Percentiles rank a stretch among this genome's conserved stretches.
phyloP scores from a whole-genome alignment of 108 stramenopile genomes.

The Schizochytrium sp. region DNA sequence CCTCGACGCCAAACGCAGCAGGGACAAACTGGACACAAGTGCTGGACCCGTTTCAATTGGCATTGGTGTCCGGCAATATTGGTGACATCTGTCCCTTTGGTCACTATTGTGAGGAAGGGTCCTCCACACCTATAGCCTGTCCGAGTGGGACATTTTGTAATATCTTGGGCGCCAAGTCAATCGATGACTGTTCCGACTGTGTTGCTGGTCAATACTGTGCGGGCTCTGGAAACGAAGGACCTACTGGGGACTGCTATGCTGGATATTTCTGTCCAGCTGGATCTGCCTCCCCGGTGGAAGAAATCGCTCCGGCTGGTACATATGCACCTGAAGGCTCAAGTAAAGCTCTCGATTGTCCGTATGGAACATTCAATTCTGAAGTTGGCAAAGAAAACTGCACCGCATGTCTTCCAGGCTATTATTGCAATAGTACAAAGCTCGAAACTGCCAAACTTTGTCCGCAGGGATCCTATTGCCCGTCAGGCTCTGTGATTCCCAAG shows the following conservation, averaged over 20 bases:
- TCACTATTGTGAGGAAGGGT: conserved; percentile 71
- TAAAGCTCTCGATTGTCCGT: background rate
- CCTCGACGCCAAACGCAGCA: conserved; percentile 68
- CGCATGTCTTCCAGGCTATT: conserved; percentile 55
- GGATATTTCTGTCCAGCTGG: conserved; percentile 78
- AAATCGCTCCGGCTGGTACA: background rate
- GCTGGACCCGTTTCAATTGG: background rate
- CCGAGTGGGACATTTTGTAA: conserved; percentile 41
- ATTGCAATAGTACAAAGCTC: conserved; percentile 21
- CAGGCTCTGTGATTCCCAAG: background rate
- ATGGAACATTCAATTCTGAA: conserved; percentile 9
- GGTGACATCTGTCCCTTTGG: conserved; percentile 67
- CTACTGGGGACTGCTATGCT: conserved; percentile 64
- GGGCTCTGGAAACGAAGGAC: conserved; percentile 32
- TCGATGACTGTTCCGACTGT: conserved; percentile 51
- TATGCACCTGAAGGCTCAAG: conserved; percentile 3
- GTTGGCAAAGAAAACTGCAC: conserved; percentile 35
- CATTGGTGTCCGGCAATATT: background rate
- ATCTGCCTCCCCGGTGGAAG: conserved; percentile 59
- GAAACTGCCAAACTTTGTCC: conserved; percentile 18
- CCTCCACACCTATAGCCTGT: conserved; percentile 33
- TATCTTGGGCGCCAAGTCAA: background rate
- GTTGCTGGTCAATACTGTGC: conserved; percentile 46
- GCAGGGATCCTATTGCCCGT: conserved; percentile 60
- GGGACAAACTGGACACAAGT: conserved; percentile 60